Conservation (phyloP, 2,329 filamentous ascomycete species). For the Nannizziopsis arthrosporioides region DNA sequence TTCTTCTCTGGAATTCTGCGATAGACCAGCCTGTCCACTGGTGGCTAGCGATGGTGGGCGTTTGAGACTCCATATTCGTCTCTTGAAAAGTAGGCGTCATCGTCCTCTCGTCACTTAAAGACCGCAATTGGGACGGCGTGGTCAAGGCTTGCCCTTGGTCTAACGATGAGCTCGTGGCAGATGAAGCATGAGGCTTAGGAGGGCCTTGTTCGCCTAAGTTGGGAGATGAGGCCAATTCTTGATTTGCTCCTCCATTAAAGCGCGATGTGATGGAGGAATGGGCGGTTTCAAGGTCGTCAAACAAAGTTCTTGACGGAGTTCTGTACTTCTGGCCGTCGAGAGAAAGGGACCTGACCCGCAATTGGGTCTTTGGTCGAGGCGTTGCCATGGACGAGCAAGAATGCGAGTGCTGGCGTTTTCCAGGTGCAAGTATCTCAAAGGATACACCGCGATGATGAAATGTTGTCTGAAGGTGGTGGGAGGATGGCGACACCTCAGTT, state of each 20-base stretch:
- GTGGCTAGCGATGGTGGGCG: neutral
- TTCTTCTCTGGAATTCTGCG: neutral
- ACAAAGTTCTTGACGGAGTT: constrained; percentile 15
- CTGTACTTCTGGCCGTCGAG: constrained; percentile 5
- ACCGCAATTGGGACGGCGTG: too few species aligned
- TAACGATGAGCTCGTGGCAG: too few species aligned
- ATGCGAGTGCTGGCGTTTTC: neutral
- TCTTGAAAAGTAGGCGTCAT: neutral
- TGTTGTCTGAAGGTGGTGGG: constrained; percentile 3
- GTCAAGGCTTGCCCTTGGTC: too few species aligned
- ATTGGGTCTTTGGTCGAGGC: neutral
- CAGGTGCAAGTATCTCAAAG: constrained; percentile 17
- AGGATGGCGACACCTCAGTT: constrained; percentile 10
- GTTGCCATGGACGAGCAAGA: neutral
- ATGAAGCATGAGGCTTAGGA: neutral
- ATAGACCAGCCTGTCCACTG: neutral
- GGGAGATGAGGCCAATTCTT: neutral
- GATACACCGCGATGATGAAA: constrained; percentile 14
- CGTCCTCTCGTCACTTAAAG: neutral
- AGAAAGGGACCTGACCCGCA: constrained; percentile 7
- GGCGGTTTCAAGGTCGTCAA: constrained; percentile 16
- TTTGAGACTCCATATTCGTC: too few species aligned
- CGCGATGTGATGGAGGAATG: constrained; percentile 17
- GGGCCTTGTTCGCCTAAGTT: neutral
- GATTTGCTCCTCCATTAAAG: constrained; percentile 3